Percentiles rank a stretch among this genome's conserved stretches.
Conservation (phyloP, 139 green algal genomes). For the Gonium pectorale region DNA sequence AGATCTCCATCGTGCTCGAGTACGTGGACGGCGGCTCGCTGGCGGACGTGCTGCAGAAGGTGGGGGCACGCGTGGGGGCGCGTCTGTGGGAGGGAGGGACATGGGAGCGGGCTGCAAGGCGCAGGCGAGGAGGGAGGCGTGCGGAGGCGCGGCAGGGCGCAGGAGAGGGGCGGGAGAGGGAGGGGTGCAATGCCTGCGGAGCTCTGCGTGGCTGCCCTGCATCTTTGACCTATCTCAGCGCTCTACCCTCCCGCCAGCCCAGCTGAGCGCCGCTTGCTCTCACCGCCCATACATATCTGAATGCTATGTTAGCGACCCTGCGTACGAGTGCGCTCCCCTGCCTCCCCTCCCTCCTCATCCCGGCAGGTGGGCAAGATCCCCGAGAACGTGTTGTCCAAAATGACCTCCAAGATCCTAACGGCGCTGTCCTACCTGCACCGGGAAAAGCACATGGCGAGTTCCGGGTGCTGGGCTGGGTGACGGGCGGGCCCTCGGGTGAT, state of each 20-base stretch:
- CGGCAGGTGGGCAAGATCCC: slow-evolving; percentile 74
- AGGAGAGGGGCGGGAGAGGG: background rate
- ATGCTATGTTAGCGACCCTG: no score
- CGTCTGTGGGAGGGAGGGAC: no score
- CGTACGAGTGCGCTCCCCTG: no score
- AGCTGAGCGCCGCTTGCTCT: no score
- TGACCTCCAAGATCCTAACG: slow-evolving; percentile 76
- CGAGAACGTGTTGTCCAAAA: slow-evolving; percentile 84
- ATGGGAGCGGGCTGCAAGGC: background rate
- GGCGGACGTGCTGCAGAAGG: slow-evolving; percentile 81
- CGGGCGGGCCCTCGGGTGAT: no score
- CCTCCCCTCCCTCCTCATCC: background rate
- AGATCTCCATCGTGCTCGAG: slow-evolving; percentile 93
- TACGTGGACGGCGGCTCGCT: slow-evolving; percentile 97
- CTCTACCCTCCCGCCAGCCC: no score
- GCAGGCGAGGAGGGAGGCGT: background rate
- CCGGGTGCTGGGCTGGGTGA: background rate
- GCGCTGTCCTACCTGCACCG: slow-evolving; percentile 89
- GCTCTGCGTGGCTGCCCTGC: no score
- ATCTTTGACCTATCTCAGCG: no score
- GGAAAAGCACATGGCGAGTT: slow-evolving; percentile 64
- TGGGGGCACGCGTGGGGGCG: slow-evolving; percentile 8
- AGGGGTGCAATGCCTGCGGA: no score
- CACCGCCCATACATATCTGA: no score
- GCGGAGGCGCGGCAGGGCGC: background rate